A percentile compares a stretch with the other conserved stretches of the same genome.
Conservation (phyloP, 768 basidiomycete genomes). For the Rubroboletus satanas region DNA sequence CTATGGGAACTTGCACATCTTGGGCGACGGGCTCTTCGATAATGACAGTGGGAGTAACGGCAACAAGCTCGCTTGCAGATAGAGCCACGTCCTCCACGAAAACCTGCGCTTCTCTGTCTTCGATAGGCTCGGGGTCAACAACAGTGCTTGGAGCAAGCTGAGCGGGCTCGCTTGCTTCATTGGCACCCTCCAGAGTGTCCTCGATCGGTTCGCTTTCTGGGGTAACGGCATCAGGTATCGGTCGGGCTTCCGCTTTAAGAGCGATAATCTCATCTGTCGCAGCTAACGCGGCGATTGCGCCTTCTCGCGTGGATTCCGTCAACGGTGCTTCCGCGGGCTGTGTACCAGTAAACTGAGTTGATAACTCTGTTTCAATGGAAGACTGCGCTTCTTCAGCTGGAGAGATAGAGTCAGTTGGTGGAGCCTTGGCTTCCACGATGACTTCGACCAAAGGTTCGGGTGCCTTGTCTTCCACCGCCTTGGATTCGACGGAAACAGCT, state of each 20-base stretch:
- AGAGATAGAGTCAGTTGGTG: background rate
- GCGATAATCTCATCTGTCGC: background rate
- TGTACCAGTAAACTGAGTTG: conserved; percentile 1
- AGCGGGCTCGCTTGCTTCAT: background rate
- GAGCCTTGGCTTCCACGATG: background rate
- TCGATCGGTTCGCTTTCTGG: background rate
- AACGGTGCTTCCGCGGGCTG: background rate
- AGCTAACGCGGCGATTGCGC: background rate
- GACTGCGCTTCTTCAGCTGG: background rate
- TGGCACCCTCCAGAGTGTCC: background rate
- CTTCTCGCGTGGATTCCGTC: conserved; percentile 3
- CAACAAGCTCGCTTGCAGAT: background rate
- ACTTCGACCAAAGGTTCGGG: background rate
- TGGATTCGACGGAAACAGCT: background rate
- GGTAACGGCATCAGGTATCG: background rate
- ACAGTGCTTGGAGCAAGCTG: background rate
- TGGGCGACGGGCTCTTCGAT: conserved; percentile 1
- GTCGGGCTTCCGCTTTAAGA: background rate
- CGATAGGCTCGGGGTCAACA: background rate
- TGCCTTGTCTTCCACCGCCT: background rate
- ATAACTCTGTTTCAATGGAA: background rate
- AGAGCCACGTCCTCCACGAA: background rate
- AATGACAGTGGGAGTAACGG: background rate
- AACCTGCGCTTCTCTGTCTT: background rate
- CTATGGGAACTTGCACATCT: conserved; percentile 1